Evolutionary conservation across 768 basidiomycete species (phyloP), one percentile per base, ranked within the genome.

Genomic region (Lactifluus volemus): DNA sequence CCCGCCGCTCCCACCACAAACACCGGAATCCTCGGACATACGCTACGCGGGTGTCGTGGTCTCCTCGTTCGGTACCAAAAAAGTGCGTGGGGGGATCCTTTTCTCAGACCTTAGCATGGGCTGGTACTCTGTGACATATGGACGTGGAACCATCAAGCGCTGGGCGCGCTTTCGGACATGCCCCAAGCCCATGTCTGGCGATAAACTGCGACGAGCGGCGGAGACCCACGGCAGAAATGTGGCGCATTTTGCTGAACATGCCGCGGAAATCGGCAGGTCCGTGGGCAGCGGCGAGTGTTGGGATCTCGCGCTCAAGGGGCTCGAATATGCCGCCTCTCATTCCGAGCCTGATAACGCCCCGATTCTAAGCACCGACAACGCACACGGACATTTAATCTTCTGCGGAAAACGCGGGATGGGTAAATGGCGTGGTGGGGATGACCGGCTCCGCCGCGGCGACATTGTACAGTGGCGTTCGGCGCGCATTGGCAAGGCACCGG

Each of bases 201-300:
- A 69, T 0, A 67, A 68, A 45, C 72, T 83, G 6, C 66, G 73
- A 14, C 71, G 68, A 2, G 81, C 81, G 7, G 73, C 75, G 67
- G 75, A 78, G 68, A 73, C 71, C 39, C 81, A 82, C 64, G 81
- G 81, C n/a, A n/a, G n/a, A n/a, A n/a, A n/a, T 34, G 77, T 78
- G 52, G 74, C 74, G 68, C 69, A 25, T n/a, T 83, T 76, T 65
- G 82, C 79, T 15, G 77, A 79, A 65, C 68, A 71, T 25, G 82
- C 76, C 63, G 73, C 73, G 45, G 76, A 70, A 4, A 70, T 74
- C 1, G 77, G 78, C 4, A 63, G 72, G 58, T 76, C 73, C 53
- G 78, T 81, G 59, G 80, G 72, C n/a, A 75, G 76, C 29, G 80
- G 81, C 39, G 81, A 81, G 64, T 82, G 81, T 68, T 84, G 82